phyloP scores from a whole-genome alignment of 768 basidiomycete genomes.

The Leccinum obscurum region DNA sequence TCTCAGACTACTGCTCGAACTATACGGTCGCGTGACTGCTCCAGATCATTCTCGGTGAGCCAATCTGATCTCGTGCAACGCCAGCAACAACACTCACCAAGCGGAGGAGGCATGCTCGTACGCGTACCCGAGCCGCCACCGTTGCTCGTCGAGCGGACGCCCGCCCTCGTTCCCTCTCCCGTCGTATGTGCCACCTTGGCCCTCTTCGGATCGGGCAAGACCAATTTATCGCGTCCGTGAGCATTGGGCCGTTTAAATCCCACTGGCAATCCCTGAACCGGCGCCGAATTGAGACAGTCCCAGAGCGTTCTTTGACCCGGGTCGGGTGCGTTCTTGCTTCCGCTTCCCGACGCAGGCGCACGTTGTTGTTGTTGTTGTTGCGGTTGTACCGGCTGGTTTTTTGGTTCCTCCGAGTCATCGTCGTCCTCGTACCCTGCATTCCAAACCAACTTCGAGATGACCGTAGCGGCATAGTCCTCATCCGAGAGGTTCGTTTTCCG shows the following conservation, averaged over 20 bases:
- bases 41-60: neutral
- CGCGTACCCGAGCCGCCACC: neutral
- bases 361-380: neutral
- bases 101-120: constrained; percentile 21
- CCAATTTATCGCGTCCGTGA: constrained; percentile 9
- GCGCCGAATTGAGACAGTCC: constrained; percentile 19
- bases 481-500: constrained; percentile 52
- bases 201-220: constrained; percentile 21
- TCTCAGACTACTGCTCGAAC: constrained; percentile 39
- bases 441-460: constrained; percentile 20
- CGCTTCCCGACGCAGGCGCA: constrained; percentile 1
- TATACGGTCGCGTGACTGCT: constrained; percentile 49
- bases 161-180: neutral
- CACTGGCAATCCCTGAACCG: constrained; percentile 22
- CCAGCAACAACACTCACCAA: constrained; percentile 20
- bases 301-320: constrained; percentile 24
- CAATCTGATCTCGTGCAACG: neutral
- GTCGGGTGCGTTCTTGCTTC: neutral
- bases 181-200: constrained; percentile 15
- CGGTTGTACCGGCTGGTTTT: neutral
- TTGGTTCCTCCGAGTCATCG: constrained; percentile 12
- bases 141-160: neutral
- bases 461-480: constrained; percentile 33
- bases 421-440: constrained; percentile 32
- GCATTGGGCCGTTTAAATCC: constrained; percentile 30